A percentile compares a stretch with the other conserved stretches of the same genome.
These are phyloP conservation scores for Aspergillus egyptiacus DNA, from an alignment of 495 filamentous ascomycete species.

Conservation along the genomic window DNA sequence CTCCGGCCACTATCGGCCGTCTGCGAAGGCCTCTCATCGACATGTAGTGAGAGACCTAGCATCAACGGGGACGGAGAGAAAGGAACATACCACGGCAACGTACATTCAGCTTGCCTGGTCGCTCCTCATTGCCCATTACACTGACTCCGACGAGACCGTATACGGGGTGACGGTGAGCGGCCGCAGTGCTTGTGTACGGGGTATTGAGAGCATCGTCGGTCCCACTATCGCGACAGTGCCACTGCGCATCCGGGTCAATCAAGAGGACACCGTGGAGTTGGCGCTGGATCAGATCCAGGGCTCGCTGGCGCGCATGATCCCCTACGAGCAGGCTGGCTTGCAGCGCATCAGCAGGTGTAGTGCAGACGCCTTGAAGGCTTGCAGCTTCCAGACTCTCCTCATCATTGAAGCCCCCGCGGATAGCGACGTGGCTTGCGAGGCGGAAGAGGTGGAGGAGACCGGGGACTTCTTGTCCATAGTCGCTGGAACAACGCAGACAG, in stretches of 20 bases:
- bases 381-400: constrained; percentile 47
- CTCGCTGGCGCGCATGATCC: constrained; percentile 17
- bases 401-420: constrained; percentile 21
- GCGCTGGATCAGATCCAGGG: not conserved
- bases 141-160: constrained; percentile 24
- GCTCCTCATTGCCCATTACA: constrained; percentile 19
- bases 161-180: constrained; percentile 34
- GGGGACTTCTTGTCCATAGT: not conserved
- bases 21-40: constrained; percentile 16
- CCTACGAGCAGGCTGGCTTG: constrained; percentile 40
- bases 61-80: no score
- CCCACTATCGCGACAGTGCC: constrained; percentile 55
- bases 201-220: constrained; percentile 10
- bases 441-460: not conserved
- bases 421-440: not conserved
- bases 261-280: not conserved
- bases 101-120: constrained; percentile 34
- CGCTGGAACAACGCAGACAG: no score
- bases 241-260: constrained; percentile 32
- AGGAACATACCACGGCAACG: constrained; percentile 15
- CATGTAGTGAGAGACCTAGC: not conserved
- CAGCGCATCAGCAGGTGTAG: constrained; percentile 49
- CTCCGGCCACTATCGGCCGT: constrained; percentile 36
- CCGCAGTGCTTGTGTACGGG: constrained; percentile 9
- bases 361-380: constrained; percentile 45